Base-by-base conservation (phyloP, 75 land plant genomes). In the Larix kaempferi region DNA sequence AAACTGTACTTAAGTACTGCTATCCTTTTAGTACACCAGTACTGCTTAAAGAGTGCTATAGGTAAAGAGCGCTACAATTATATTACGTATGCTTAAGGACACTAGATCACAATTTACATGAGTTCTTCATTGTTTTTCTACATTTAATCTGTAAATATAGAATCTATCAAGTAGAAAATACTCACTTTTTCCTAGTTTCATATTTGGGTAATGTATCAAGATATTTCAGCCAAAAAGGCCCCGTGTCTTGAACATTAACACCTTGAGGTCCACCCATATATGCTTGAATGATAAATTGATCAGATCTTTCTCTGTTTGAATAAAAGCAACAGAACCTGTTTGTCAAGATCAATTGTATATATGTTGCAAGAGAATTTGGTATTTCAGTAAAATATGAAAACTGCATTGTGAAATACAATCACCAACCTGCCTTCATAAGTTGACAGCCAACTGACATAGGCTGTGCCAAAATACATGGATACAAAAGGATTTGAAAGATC, bases 401-500 rank as follows among this genome's bases (percentile, higher is more conserved):
- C n/a, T 59, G 37, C 12, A 29, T 25, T 59, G 61, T 59, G 39
- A 33, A 3, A 4, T n/a, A 52, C 25, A 56, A 21, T 29, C 21
- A 80, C 82, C 74, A 80, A 97, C 99, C 95, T 88, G 57, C 93
- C 95, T 77, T 87, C 92, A 82, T 94, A 92, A 66, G 86, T 85
- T 71, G 98, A 89, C 62, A 94, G 77, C 95, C 95, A 97, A 17
- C 82, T 80, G 71, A 91, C 78, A 77, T 97, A 97, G 56, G 98
- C 93, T n/a, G 93, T 95, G 78, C 91, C 99, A 79, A 92, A 97
- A 83, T 97, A 97, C 95, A 94, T 92, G 21, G 99, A 93, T 33
- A 88, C 81, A 78, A 97, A 94, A 57, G 99, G 99, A 27, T 86
- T 94, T 57, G 83, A 86, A 21, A 97, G 92, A 82, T 94, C 95